Base-by-base conservation (phyloP, 768 basidiomycete species). In the Tylopilus vinaceipallidus region DNA sequence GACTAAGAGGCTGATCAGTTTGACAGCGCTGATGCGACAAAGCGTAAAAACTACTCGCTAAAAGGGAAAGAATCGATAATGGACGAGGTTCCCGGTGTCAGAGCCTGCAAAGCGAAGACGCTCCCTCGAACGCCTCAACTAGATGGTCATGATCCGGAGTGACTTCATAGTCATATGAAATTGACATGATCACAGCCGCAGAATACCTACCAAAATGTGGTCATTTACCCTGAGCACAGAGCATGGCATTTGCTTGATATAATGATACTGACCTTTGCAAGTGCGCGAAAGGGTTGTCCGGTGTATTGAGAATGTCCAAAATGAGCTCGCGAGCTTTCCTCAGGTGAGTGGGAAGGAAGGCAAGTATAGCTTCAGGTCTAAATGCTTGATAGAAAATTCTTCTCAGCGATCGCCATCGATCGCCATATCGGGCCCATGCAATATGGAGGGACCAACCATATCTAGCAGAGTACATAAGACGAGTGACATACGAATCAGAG, bases 81-180 rank as follows among this genome's bases (percentile, higher is more conserved):
- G 8, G 52, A 47, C 30, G 59, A 51, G 3, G 14, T 20, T 24
- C 58, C 61, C 6, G 59, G 64, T 19, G 56, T 58, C 6, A 61
- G 27, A 8, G 24, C 19, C 42, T 43, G 49, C 29, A 63, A 12
- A 1, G 58, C 50, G 14, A 64, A 14, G 5, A 24, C 3, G 4
- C 66, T 34, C 4, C 72, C 72, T 75, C 69, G 4, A 74, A 68
- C 4, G 74, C 52, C 12, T 68, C 52, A 11, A 77, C 67, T 49
- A 73, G 70, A 24, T 62, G 60, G 42, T 76, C 75, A 2, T 68
- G 67, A 29, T 62, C 52, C 4, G 70, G 60, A 11, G 66, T 64
- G 11, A 74, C 63, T 5, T 69, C 56, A 14, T 69, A 63, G 19
- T 74, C 77, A 27, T 78, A 78, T 14, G 70, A 64, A 14, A 77